Evolutionary conservation across 352 stramenopile genomes (phyloP).

Genomic region (Phytophthora chlamydospora): DNA sequence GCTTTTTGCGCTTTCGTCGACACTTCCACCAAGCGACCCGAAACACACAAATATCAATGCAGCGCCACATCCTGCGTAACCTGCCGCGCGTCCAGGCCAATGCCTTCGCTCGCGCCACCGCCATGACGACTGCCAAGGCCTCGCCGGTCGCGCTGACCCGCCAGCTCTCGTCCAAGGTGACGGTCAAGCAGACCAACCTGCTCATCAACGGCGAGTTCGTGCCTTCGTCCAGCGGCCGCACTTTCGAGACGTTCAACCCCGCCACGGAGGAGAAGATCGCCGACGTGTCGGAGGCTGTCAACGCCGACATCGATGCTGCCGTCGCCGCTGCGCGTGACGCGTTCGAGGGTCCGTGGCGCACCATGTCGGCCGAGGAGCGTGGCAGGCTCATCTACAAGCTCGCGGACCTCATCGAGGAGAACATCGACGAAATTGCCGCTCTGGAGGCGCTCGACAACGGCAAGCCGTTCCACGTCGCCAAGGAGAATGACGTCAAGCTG

Average conservation of each 20-base stretch:
- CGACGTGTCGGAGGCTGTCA: conserved; percentile 56
- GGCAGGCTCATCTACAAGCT: conserved; percentile 45
- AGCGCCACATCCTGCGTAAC: conserved; percentile 44
- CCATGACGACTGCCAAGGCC: conserved; percentile 20
- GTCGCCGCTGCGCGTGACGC: conserved; percentile 64
- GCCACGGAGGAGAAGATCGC: conserved; percentile 74
- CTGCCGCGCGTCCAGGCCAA: conserved; percentile 26
- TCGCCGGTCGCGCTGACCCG: conserved; percentile 19
- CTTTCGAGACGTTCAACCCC: conserved; percentile 77
- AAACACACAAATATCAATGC: conserved; percentile 29
- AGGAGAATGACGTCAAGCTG: conserved; percentile 80
- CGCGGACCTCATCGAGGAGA: conserved; percentile 49
- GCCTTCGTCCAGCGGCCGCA: conserved; percentile 55
- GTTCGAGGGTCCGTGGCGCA: conserved; percentile 68
- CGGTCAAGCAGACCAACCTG: conserved; percentile 65
- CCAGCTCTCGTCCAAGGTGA: conserved; percentile 38
- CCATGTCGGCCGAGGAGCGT: conserved; percentile 36
- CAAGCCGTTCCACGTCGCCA: conserved; percentile 90
- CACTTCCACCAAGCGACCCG: conserved; percentile 16
- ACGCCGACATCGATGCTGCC: conserved; percentile 66
- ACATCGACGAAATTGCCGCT: conserved; percentile 57
- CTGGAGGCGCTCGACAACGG: conserved; percentile 95
- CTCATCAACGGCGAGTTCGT: conserved; percentile 88
- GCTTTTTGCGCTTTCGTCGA: conserved; percentile 17
- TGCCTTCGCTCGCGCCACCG: conserved; percentile 11